Evolutionary conservation across 202 grass and related monocot species (phyloP).

Genomic region (Hordeum pubiflorum): DNA sequence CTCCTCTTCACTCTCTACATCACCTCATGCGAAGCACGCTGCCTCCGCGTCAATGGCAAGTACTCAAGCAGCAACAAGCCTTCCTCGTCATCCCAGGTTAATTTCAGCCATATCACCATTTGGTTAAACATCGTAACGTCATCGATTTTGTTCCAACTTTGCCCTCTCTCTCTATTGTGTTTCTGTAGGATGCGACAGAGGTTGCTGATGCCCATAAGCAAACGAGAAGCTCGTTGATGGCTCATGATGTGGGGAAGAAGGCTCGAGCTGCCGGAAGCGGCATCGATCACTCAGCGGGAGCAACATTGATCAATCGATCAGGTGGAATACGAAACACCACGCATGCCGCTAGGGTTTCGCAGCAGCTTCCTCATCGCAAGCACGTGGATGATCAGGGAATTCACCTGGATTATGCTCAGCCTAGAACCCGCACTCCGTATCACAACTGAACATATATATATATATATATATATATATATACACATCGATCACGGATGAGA

Average conservation of each 20-base stretch:
- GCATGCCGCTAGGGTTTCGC: constrained; percentile 28
- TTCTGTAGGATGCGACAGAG: constrained; percentile 25
- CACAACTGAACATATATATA: constrained; percentile 47
- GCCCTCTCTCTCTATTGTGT: not conserved
- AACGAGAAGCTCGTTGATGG: not conserved
- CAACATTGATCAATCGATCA: constrained; percentile 12
- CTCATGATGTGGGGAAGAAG: not conserved
- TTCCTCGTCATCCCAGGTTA: constrained; percentile 24
- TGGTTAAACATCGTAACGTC: not conserved
- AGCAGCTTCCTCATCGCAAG: constrained; percentile 7
- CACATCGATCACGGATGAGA: not conserved
- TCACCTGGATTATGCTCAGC: constrained; percentile 70
- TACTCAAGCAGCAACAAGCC: constrained; percentile 24
- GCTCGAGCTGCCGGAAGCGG: not conserved
- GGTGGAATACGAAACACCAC: constrained; percentile 36
- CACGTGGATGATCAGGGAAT: constrained; percentile 39
- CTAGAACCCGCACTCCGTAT: constrained; percentile 61
- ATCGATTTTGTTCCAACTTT: not conserved
- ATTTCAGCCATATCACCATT: not conserved
- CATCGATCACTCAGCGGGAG: not conserved
- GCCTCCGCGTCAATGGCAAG: constrained; percentile 20
- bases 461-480: not conserved
- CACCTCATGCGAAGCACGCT: constrained; percentile 41
- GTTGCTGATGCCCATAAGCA: not conserved
- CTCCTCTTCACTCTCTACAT: constrained; percentile 34